A percentile compares a stretch with the other conserved stretches of the same genome.
Evolutionary conservation across 2,329 filamentous ascomycete genomes (phyloP).

Genomic region (Zymoseptoria pseudotritici): DNA sequence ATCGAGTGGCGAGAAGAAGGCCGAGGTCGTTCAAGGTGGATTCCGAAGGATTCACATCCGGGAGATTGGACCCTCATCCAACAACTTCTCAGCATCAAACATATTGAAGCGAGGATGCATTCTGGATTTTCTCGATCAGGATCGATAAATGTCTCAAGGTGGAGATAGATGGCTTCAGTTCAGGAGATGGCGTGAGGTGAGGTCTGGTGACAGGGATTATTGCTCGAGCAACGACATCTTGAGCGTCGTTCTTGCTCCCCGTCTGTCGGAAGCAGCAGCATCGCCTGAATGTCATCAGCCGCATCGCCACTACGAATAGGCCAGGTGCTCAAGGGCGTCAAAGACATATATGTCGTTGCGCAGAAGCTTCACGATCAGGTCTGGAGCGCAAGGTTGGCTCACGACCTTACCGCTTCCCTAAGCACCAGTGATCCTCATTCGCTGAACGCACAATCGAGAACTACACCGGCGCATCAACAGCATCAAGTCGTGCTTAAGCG

Average conservation of each 20-base stretch:
- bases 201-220: neutral
- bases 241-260: neutral
- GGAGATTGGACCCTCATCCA: neutral
- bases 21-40: neutral
- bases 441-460: conserved; percentile 2
- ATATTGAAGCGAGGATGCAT: neutral
- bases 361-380: conserved; percentile 9
- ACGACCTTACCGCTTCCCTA: neutral
- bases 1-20: too few relatives aligned
- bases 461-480: neutral
- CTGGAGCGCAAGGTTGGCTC: conserved; percentile 8
- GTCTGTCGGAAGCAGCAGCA: neutral
- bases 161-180: neutral
- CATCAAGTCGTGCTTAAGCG: conserved; percentile 6
- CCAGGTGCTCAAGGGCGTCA: conserved; percentile 7
- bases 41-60: neutral
- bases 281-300: neutral
- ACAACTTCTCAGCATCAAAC: neutral
- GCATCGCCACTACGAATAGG: conserved; percentile 9
- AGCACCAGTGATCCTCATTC: conserved; percentile 1
- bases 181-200: neutral
- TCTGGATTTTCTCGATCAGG: neutral
- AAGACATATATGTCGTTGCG: conserved; percentile 7
- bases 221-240: neutral
- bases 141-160: neutral